phyloP scores from a whole-genome alignment of 1,284 basidiomycete genomes.

The Puccinia brachypodii region DNA sequence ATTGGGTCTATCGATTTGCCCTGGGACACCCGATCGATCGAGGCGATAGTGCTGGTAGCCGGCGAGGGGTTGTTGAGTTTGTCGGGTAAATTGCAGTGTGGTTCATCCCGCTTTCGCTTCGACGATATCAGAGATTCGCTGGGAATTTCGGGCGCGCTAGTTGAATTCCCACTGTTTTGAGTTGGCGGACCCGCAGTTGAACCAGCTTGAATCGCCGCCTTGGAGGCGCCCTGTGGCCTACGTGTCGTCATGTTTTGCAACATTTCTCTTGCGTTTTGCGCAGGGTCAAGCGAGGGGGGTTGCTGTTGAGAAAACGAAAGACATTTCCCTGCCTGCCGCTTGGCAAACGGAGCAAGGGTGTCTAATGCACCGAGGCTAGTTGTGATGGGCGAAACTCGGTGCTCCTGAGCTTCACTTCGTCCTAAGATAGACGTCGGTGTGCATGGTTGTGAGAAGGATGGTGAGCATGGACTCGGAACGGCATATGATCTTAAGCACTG shows the following conservation, averaged over 20 bases:
- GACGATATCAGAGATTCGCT: background rate
- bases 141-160: background rate
- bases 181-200: background rate
- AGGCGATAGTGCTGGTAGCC: background rate
- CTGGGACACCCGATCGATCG: background rate
- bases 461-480: background rate
- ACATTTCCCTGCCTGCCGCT: constrained; percentile 9
- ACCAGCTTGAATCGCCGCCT: background rate
- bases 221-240: background rate
- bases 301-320: background rate
- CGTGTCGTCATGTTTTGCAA: constrained; percentile 17
- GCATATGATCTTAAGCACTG: background rate
- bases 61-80: background rate
- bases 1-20: background rate
- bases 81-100: background rate
- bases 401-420: background rate
- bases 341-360: constrained; percentile 17
- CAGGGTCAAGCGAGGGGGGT: background rate
- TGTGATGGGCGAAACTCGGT: background rate
- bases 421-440: background rate
- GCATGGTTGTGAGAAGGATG: background rate
- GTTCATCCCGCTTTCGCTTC: constrained; percentile 18
- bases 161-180: background rate
- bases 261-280: background rate
- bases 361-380: constrained; percentile 10